These are phyloP conservation scores for Termitomyces heimii DNA, from an alignment of 768 basidiomycete species.

Conservation along the genomic window DNA sequence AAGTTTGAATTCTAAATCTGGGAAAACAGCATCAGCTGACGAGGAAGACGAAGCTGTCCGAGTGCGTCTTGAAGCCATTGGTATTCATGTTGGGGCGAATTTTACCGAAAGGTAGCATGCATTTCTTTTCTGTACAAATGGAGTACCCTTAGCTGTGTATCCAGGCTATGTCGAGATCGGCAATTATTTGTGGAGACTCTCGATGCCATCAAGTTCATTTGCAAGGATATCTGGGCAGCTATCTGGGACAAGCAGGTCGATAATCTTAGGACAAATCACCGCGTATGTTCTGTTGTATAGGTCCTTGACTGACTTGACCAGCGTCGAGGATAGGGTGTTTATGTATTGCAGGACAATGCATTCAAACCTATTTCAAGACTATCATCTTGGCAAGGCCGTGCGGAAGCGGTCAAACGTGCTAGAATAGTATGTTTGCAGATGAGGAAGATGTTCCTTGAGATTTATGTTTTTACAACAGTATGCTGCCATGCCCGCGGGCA, in stretches of 20 bases:
- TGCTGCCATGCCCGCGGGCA: constrained; percentile 74
- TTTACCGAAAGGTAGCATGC: constrained; percentile 71
- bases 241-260: constrained; percentile 96
- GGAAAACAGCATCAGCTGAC: constrained; percentile 33
- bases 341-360: constrained; percentile 86
- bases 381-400: constrained; percentile 74
- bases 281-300: constrained; percentile 44
- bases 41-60: constrained; percentile 74
- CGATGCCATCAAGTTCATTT: constrained; percentile 91
- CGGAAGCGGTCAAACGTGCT: constrained; percentile 66
- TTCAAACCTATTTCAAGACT: constrained; percentile 83
- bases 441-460: background rate
- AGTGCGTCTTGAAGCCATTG: constrained; percentile 73
- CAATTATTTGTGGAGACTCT: constrained; percentile 76
- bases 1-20: constrained; percentile 31
- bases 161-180: constrained; percentile 71
- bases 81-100: constrained; percentile 81
- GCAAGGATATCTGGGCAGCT: constrained; percentile 91
- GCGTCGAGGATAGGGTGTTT: constrained; percentile 60
- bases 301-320: background rate
- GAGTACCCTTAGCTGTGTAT: background rate
- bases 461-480: constrained; percentile 42
- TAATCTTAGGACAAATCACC: constrained; percentile 91
- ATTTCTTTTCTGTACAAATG: constrained; percentile 12
- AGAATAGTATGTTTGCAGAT: constrained; percentile 49